phyloP scores from a whole-genome alignment of 768 basidiomycete species.

The Kwoniella sp. region DNA sequence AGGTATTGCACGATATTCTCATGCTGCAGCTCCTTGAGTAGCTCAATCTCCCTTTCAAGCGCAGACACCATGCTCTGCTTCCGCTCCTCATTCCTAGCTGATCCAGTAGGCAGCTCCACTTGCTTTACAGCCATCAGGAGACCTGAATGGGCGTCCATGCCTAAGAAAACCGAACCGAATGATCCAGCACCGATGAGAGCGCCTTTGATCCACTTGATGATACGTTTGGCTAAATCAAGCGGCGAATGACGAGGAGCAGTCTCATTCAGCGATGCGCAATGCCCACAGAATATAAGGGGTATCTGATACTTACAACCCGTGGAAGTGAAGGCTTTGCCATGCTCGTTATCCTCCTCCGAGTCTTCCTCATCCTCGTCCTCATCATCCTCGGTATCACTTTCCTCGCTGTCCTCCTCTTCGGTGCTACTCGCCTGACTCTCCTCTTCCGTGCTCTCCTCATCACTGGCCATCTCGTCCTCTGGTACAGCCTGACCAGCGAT shows the following conservation, averaged over 20 bases:
- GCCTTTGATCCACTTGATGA: constrained; percentile 94
- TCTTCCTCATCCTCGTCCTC: constrained; percentile 44
- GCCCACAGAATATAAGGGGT: background rate
- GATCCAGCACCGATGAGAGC: constrained; percentile 93
- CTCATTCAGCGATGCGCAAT: too few relatives aligned
- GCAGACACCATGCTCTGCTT: constrained; percentile 92
- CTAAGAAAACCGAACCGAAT: constrained; percentile 92
- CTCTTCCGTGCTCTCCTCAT: constrained; percentile 35
- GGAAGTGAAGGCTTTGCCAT: constrained; percentile 62
- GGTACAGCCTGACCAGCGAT: constrained; percentile 27
- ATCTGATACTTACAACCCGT: constrained; percentile 60
- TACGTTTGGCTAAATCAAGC: constrained; percentile 63
- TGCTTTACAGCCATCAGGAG: constrained; percentile 97
- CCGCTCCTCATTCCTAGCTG: constrained; percentile 83
- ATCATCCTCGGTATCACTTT: constrained; percentile 55
- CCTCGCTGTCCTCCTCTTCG: constrained; percentile 33
- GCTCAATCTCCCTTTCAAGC: constrained; percentile 91
- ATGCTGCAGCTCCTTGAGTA: constrained; percentile 93
- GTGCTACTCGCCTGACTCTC: constrained; percentile 32
- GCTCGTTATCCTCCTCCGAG: constrained; percentile 43
- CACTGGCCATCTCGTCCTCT: constrained; percentile 29
- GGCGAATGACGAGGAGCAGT: too few relatives aligned
- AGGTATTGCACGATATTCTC: constrained; percentile 97
- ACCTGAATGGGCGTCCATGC: constrained; percentile 88
- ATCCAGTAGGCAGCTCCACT: constrained; percentile 84